Percentiles rank a stretch among this genome's conserved stretches.
phyloP scores from a whole-genome alignment of 805 yeast genomes.

The Scheffersomyces ergatensis region DNA sequence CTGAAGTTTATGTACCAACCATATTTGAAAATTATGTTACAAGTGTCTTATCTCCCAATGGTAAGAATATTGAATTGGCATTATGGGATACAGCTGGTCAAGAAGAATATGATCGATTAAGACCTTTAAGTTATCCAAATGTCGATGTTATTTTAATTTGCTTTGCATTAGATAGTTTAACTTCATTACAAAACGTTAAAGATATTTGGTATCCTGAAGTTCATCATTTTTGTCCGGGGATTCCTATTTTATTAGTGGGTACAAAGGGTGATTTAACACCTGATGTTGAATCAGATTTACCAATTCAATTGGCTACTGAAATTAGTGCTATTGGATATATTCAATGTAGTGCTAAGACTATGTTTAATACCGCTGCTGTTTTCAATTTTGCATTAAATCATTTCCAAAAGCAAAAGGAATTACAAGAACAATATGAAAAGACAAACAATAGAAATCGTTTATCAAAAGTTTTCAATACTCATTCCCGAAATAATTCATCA shows the following conservation, averaged over 20 bases:
- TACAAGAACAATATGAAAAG: constrained; percentile 36
- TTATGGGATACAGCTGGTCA: constrained; percentile 92
- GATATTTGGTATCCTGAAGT: constrained; percentile 91
- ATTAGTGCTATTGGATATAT: constrained; percentile 71
- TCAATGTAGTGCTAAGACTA: constrained; percentile 75
- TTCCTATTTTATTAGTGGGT: constrained; percentile 80
- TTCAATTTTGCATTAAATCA: constrained; percentile 60
- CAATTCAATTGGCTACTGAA: constrained; percentile 51
- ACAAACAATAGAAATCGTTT: constrained; percentile 26
- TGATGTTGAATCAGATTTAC: constrained; percentile 43
- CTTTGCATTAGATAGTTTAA: constrained; percentile 62
- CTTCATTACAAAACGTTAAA: constrained; percentile 66
- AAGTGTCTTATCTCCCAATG: constrained; percentile 63
- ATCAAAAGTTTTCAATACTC: constrained; percentile 29
- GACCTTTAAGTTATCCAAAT: constrained; percentile 80
- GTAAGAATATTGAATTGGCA: constrained; percentile 73
- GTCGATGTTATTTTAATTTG: constrained; percentile 74
- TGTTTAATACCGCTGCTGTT: constrained; percentile 63
- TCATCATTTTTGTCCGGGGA: constrained; percentile 74
- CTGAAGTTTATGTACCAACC: constrained; percentile 74
- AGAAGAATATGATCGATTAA: constrained; percentile 76
- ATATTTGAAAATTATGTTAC: constrained; percentile 78
- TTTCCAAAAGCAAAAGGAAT: constrained; percentile 36
- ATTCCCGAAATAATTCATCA: constrained; percentile 19
- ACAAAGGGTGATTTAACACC: constrained; percentile 64